Evolutionary conservation across 805 yeast species (phyloP).

Genomic region (Cyberlindnera japonica): DNA sequence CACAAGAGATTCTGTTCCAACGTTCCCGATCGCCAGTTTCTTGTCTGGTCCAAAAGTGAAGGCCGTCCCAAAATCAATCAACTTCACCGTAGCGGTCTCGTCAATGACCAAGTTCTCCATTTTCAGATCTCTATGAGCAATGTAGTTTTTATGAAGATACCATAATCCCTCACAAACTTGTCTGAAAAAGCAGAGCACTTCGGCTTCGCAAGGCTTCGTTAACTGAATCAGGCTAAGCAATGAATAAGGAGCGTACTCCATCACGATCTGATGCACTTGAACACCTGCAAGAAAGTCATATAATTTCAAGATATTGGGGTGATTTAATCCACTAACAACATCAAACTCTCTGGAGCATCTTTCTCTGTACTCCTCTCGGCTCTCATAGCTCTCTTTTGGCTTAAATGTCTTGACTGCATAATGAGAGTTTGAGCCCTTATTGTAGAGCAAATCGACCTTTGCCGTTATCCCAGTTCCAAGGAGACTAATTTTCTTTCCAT

Average conservation of each 20-base stretch:
- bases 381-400: constrained; percentile 46
- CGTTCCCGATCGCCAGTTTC: constrained; percentile 70
- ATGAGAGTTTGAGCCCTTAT: constrained; percentile 13
- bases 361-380: constrained; percentile 59
- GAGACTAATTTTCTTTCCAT: constrained; percentile 18
- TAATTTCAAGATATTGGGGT: constrained; percentile 72
- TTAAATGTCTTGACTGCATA: constrained; percentile 47
- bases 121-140: constrained; percentile 90
- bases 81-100: constrained; percentile 65
- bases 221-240: constrained; percentile 86
- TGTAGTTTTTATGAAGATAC: constrained; percentile 68
- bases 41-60: constrained; percentile 54
- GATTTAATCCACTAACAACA: constrained; percentile 64
- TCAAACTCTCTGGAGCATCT: constrained; percentile 77
- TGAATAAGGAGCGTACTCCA: constrained; percentile 89
- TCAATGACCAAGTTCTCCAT: constrained; percentile 87
- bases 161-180: constrained; percentile 73
- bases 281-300: constrained; percentile 66
- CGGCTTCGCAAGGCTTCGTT: constrained; percentile 61
- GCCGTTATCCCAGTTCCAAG: constrained; percentile 35
- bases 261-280: constrained; percentile 57
- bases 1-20: constrained; percentile 89
- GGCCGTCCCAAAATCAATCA: constrained; percentile 92
- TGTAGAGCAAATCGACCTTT: constrained; percentile 30
- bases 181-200: constrained; percentile 72